Percentiles rank a stretch among this genome's conserved stretches.
Conservation (phyloP, 176 grass and related monocot species). For the Otatea glauca region DNA sequence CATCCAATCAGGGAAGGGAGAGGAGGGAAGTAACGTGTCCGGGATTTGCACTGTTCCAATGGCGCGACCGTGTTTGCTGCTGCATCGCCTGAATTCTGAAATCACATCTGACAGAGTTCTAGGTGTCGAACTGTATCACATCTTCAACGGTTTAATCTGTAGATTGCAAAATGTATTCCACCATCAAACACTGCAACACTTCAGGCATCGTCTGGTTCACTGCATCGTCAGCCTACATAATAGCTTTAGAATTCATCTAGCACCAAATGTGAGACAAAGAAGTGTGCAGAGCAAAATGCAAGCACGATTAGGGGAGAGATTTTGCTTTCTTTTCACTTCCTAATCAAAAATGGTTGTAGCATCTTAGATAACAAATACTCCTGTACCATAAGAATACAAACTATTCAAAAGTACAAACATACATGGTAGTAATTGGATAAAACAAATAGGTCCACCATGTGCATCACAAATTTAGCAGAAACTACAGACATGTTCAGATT, state of each 20-base stretch:
- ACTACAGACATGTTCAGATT: neutral
- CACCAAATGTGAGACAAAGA: neutral
- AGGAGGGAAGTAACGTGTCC: slow-evolving; percentile 30
- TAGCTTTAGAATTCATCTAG: no score
- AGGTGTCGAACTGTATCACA: no score
- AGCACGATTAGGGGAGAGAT: neutral
- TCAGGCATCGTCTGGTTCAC: no score
- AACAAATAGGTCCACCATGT: neutral
- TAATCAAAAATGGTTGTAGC: neutral
- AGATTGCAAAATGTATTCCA: neutral
- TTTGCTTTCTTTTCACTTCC: neutral
- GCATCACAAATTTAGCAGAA: neutral
- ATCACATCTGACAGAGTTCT: neutral
- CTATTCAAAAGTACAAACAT: slow-evolving; percentile 9
- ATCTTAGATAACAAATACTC: neutral
- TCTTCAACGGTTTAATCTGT: neutral
- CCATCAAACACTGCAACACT: no score
- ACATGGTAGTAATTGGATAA: neutral
- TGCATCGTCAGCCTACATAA: neutral
- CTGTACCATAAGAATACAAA: neutral
- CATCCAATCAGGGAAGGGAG: slow-evolving; percentile 40
- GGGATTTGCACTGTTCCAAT: neutral
- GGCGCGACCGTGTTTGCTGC: neutral
- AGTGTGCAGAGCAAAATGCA: neutral
- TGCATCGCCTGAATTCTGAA: neutral